Conservation (phyloP, 176 grass and related monocot species). For the Eremochloa ophiuroides region DNA sequence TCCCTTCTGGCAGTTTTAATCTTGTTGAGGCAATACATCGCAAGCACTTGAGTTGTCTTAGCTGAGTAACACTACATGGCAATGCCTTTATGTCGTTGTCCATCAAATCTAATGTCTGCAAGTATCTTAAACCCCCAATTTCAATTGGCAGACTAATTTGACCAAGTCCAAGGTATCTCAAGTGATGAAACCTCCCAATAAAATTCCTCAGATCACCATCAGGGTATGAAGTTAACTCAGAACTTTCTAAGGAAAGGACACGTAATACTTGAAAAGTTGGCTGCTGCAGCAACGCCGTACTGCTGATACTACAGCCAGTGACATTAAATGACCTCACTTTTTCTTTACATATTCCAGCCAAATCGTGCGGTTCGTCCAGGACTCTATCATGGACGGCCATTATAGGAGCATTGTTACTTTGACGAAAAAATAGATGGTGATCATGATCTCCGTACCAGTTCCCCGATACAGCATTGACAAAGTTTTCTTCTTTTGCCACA, state of each 20-base stretch:
- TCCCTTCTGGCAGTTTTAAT: neutral
- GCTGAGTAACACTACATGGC: neutral
- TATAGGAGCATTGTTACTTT: neutral
- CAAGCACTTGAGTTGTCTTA: constrained; percentile 6
- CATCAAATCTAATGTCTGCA: neutral
- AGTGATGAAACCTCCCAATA: neutral
- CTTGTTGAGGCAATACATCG: too few relatives aligned
- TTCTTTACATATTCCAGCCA: neutral
- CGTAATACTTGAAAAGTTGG: neutral
- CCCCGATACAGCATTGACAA: neutral
- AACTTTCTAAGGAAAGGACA: neutral
- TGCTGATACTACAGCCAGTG: neutral
- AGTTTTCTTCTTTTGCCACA: neutral
- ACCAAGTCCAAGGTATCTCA: neutral
- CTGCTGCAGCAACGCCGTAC: neutral
- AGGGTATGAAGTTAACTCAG: too few relatives aligned
- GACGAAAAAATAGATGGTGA: neutral
- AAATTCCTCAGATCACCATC: neutral
- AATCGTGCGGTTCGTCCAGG: too few relatives aligned
- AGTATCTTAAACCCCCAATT: neutral
- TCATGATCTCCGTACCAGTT: neutral
- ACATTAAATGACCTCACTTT: neutral
- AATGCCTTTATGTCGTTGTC: neutral
- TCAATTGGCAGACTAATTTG: neutral
- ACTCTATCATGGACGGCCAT: neutral